Percentiles rank a stretch among this genome's conserved stretches.
These are phyloP conservation scores for Phyllachora maydis DNA, from an alignment of 2,329 filamentous ascomycete genomes.

Conservation along the genomic window DNA sequence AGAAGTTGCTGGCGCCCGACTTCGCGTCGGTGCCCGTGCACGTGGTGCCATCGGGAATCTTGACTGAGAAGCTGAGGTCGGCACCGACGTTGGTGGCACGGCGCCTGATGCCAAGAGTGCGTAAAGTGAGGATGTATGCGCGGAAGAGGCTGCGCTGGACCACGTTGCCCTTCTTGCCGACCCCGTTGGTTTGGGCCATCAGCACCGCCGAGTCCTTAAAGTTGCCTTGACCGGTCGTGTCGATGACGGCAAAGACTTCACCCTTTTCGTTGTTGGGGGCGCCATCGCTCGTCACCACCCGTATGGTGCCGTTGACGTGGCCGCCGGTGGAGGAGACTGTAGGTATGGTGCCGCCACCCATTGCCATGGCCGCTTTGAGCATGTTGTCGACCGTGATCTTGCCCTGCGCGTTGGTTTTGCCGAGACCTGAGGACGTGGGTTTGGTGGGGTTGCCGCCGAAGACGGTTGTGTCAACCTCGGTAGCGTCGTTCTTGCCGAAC, in stretches of 20 bases:
- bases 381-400: slow-evolving; percentile 3
- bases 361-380: slow-evolving; percentile 4
- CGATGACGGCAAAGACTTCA: slow-evolving; percentile 4
- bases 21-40: slow-evolving; percentile 4
- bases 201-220: slow-evolving; percentile 4
- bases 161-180: slow-evolving; percentile 4
- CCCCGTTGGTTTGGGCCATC: slow-evolving; percentile 4
- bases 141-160: slow-evolving; percentile 3
- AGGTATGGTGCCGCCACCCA: slow-evolving; percentile 6
- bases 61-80: slow-evolving; percentile 3
- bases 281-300: slow-evolving; percentile 6
- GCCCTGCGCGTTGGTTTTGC: slow-evolving; percentile 6
- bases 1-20: slow-evolving; percentile 3
- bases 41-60: slow-evolving; percentile 5
- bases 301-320: slow-evolving; percentile 5
- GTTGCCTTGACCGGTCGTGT: slow-evolving; percentile 5
- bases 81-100: slow-evolving; percentile 5
- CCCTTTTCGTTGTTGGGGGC: slow-evolving; percentile 3
- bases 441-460: slow-evolving; percentile 4
- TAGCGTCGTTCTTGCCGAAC: slow-evolving; percentile 7
- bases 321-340: slow-evolving; percentile 4
- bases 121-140: too few species aligned
- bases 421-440: slow-evolving; percentile 4
- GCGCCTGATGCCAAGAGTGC: slow-evolving; percentile 4
- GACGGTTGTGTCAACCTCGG: slow-evolving; percentile 10